These are phyloP conservation scores for Corymbia calophylla DNA, from an alignment of 441 rosid genomes.

Conservation along the genomic window DNA sequence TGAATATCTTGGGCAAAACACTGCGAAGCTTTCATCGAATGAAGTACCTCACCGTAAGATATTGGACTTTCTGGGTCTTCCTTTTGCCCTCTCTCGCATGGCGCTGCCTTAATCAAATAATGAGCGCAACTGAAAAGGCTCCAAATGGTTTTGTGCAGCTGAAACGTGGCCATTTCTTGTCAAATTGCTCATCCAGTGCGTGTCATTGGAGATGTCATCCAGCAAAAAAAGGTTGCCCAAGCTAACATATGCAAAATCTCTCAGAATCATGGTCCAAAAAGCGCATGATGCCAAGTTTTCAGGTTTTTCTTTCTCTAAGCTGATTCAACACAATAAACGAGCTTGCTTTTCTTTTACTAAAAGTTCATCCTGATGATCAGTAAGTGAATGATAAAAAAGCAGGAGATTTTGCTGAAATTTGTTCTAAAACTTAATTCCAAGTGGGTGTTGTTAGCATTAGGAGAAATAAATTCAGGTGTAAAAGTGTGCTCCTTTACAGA, in stretches of 20 bases:
- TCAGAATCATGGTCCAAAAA: conserved; percentile 64
- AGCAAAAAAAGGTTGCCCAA: conserved; percentile 71
- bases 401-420: neutral
- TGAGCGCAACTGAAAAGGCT: neutral
- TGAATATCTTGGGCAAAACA: conserved; percentile 55
- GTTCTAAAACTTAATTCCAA: neutral
- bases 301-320: conserved; percentile 27
- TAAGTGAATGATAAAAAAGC: neutral
- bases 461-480: neutral
- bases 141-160: conserved; percentile 45
- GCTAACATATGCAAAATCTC: conserved; percentile 55
- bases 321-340: neutral
- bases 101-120: neutral
- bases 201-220: conserved; percentile 60
- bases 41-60: conserved; percentile 71
- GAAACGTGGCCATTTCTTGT: conserved; percentile 91
- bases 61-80: neutral
- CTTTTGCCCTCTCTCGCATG: neutral
- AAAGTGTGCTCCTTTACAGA: neutral
- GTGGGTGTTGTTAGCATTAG: neutral
- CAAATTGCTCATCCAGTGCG: conserved; percentile 60
- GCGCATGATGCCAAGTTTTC: conserved; percentile 64
- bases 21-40: conserved; percentile 54
- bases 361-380: neutral
- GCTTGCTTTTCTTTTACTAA: neutral